Base-by-base conservation (phyloP, 768 basidiomycete genomes). In the Cystobasidiopsis lactophilus region DNA sequence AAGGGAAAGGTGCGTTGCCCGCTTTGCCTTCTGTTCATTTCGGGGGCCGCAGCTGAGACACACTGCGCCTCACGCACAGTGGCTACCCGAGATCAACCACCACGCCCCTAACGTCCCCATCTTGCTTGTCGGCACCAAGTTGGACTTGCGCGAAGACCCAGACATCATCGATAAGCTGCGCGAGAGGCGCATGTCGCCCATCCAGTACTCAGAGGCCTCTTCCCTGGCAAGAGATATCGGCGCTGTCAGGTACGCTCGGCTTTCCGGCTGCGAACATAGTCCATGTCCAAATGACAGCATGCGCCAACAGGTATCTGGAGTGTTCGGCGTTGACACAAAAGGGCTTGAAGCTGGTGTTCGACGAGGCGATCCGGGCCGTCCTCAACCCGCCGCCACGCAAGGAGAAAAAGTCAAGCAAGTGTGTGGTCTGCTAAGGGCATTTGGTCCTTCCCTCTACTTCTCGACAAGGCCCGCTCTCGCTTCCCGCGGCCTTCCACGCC, bases 341-440 rank as follows among this genome's bases (percentile, higher is more conserved):
- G 70, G 91, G 91, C 16, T 71, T 98, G 65, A 98, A 98, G 77
- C 89, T 82, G 54, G 93, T 98, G 40, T 98, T 98, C 66, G 93
- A 96, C 67, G 93, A 96, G 69, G 93, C 93, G 40, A 96, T 98
- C 63, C 78, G 93, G 51, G 85, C 86, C 52, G 91, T 96, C 61
- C 71, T 71, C 14, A 62, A 64, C 0, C 68, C 69, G 0, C 57
- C 63, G 26, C 59, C 65, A 27, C 60, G 60, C 43, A 53, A 54
- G 46, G 60, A 61, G 55, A 63, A 60, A 55, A 65, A 65, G 56
- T 65, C 66, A 58, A 66, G 64, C 58, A 68, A 65, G 62, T 69
- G 69, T 59, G 65, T 69, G 50, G 61, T 70, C 18, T 60, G 68
- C 51, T 70, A 44, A 35, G 7, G 33, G n/a, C n/a, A n/a, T n/a